phyloP scores from a whole-genome alignment of 2,329 filamentous ascomycete genomes.

The Ceratocystis diversiconidia region DNA sequence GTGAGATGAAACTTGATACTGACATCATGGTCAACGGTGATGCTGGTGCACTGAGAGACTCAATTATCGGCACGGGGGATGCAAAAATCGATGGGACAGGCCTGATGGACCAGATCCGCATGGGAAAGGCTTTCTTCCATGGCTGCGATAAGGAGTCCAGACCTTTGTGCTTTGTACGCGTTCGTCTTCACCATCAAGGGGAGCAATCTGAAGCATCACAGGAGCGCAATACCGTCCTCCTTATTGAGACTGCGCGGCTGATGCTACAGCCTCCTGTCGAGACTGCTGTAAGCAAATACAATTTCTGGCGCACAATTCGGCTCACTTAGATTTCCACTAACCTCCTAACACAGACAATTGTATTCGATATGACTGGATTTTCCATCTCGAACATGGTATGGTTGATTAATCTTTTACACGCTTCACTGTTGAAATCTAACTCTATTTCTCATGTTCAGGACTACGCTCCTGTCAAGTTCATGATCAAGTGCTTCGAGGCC shows the following conservation, averaged over 20 bases:
- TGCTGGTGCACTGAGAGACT: constrained; percentile 39
- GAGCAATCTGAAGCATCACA: constrained; percentile 71
- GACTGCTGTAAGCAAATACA: constrained; percentile 58
- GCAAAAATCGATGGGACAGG: constrained; percentile 57
- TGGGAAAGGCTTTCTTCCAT: constrained; percentile 89
- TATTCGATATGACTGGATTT: constrained; percentile 95
- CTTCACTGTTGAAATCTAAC: constrained; percentile 19
- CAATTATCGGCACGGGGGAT: constrained; percentile 40
- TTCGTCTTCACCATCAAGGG: constrained; percentile 64
- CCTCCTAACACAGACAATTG: constrained; percentile 48
- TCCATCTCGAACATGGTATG: constrained; percentile 74
- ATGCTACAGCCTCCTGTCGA: constrained; percentile 67
- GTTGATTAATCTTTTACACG: not conserved
- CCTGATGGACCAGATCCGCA: constrained; percentile 67
- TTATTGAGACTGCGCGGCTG: constrained; percentile 88
- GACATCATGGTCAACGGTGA: constrained; percentile 74
- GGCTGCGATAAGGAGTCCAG: constrained; percentile 71
- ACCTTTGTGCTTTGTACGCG: constrained; percentile 76
- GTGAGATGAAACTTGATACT: constrained; percentile 76
- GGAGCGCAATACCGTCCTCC: constrained; percentile 81
- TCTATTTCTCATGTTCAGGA: constrained; percentile 37
- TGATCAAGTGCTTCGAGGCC: constrained; percentile 98
- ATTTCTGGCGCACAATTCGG: not conserved
- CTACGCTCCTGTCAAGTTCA: constrained; percentile 92
- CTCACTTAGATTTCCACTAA: constrained; percentile 19